Evolutionary conservation across 768 basidiomycete species (phyloP), one percentile per base, ranked within the genome.

Genomic region (Russula sp.): DNA sequence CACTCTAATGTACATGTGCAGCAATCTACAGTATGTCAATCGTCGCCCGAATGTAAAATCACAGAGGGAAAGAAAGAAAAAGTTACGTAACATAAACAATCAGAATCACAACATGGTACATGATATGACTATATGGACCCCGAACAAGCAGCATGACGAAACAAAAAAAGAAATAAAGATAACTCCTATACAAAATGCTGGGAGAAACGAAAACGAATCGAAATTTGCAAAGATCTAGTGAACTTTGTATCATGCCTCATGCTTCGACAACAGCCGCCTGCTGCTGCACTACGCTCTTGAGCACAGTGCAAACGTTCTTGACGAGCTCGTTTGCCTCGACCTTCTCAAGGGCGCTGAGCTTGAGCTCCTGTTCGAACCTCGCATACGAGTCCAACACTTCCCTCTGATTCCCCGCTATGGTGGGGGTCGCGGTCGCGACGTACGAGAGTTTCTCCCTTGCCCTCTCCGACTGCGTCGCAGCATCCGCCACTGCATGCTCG

Each of bases 381-480:
- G 36, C 36, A 16, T 24, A 42, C 42, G 57, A 20, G 14, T 63
- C 52, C 24, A 20, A 44, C 44, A 44, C 11, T 11, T 48, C 46
- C 46, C n/a, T 48, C 46, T 20, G n/a, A 24, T 22, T 55, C n/a
- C 46, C 22, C 6, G 26, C 28, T 26, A 49, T 49, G 10, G 28
- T 46, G 8, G 28, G 22, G n/a, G 62, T 5, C 9, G 24, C 55
- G 2, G 48, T 16, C 9, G 63, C 34, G 24, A 59, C 26, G 34
- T 53, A 59, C 42, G 63, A 30, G n/a, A 64, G 63, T 18, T 64
- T 64, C 53, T 64, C 63, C 9, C 53, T 46, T n/a, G 59, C 63
- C 10, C 36, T 36, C 38, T 56, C 64, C 3, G 64, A 65, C 40
- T 65, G 64, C 38, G 59, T 51, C 48, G 55, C 55, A 5, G 64